These are phyloP conservation scores for Artemisia tridentata DNA, from an alignment of 129 eudicot genomes.

Conservation along the genomic window DNA sequence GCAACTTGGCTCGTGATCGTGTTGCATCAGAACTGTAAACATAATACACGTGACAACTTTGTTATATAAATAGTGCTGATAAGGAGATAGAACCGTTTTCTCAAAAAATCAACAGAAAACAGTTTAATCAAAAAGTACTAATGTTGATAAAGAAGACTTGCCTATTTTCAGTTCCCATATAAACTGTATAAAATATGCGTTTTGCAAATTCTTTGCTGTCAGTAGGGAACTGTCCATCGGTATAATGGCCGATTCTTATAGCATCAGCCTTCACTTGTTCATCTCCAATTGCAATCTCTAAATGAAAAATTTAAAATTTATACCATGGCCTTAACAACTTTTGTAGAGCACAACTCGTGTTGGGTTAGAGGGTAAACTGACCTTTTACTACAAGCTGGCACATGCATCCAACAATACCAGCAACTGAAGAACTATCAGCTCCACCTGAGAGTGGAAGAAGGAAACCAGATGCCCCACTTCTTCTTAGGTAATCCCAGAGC, in stretches of 20 bases:
- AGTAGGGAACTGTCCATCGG: conserved; percentile 67
- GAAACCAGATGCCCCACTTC: conserved; percentile 98
- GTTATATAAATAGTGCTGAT: too few species aligned
- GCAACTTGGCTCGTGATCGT: too few species aligned
- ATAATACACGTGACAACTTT: too few species aligned
- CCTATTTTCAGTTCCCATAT: conserved; percentile 98
- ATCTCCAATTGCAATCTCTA: conserved; percentile 76
- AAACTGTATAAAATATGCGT: conserved; percentile 84
- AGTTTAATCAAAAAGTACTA: too few species aligned
- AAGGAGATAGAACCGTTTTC: too few species aligned
- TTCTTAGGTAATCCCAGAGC: conserved; percentile 96
- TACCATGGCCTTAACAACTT: neutral
- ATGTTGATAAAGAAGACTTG: neutral
- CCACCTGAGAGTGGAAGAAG: conserved; percentile 99
- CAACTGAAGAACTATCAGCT: conserved; percentile 42
- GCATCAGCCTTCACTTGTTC: conserved; percentile 88
- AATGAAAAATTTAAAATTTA: neutral
- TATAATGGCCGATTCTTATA: conserved; percentile 72
- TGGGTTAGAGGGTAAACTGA: conserved; percentile 3
- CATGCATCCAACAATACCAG: conserved; percentile 90
- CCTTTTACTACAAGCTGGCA: conserved; percentile 93
- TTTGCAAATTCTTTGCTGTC: conserved; percentile 86
- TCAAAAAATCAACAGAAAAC: too few species aligned
- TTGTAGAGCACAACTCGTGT: neutral
- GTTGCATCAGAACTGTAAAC: too few species aligned